Base-by-base conservation (phyloP, 106 monocot species). In the Allium cepa region DNA sequence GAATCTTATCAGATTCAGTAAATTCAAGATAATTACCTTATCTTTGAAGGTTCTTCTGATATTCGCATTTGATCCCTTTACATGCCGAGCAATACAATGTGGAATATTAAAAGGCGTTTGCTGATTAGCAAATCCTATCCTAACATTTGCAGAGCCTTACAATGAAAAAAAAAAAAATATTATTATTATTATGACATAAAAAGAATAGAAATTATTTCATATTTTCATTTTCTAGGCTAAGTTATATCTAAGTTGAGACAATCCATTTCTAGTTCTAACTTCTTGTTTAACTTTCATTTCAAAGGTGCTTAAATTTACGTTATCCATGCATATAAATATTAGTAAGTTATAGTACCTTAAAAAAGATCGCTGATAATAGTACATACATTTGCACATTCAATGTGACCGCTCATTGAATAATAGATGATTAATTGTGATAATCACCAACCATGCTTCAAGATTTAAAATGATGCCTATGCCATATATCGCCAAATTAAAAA, bases 91-190 rank as follows among this genome's bases (percentile, higher is more conserved):
- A 36, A 99, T 87, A 66, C 97, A 99, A 46, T 99, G 92, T 1
- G 92, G 89, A 13, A 99, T 49, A 48, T 60, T 90, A 70, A 89
- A 81, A 16, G 97, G 97, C 12, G 77, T 78, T 11, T 86, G 74
- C 45, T 99, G 90, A 68, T 81, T 75, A 47, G 97, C 97, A 62
- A 92, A 79, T 14, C 97, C 97, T 15, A 99, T 83, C 62, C 89
- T 78, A 52, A 99, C 84, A 83, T 99, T 92, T 22, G 84, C 87
- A 45, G 92, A 99, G 66, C 97, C 97, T 97, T 70, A 4, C 9
- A 53, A 52, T 8, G 60, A 56, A 14, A 46, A 56, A 36, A 16
- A n/a, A 8, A 49, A 27, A 8, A 28, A 56, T 46, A 10, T 27
- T 5, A 27, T n/a, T n/a, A n/a, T n/a, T n/a, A n/a, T n/a, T 17